Base-by-base conservation (phyloP, 495 filamentous ascomycete species). In the Penicillium egyptiacum region DNA sequence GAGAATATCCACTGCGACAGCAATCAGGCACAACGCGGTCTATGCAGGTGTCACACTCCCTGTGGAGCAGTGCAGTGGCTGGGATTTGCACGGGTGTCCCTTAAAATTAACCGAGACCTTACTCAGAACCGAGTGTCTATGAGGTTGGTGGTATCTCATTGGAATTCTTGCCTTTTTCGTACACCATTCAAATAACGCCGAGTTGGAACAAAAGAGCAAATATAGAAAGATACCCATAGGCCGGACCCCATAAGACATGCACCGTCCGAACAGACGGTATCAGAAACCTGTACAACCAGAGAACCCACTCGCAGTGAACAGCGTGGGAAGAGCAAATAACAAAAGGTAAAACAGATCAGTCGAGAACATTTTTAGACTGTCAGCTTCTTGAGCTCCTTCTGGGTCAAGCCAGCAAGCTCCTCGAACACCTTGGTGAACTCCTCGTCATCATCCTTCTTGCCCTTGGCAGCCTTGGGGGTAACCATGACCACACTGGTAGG, bases 401-500 rank as follows among this genome's bases (percentile, higher is more conserved):
- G 79, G 25, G 86, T 86, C 41, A 87, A 72, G 78, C 89, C 89
- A 57, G 83, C 79, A 57, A 91, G 70, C 61, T 89, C 87, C 72
- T 86, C 84, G 67, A 84, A 92, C 3, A 83, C 78, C 63, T 88
- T 85, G 70, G 76, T 79, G 72, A 90, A 92, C 52, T 90, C 88
- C 67, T 87, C 87, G 40, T 68, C 72, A 25, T 80, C 81, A 39
- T 71, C 73, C 62, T 74, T 75, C 79, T 85, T 85, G 69, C 68
- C 75, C 71, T 80, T 79, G 50, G 69, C 72, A 16, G 75, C 70
- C 78, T 86, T 87, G 72, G 72, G 81, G 61, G 74, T 68, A 23
- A 96, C 85, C 89, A 97, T 91, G 53, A 95, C 87, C 22, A 97
- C 92, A 74, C 90, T 95, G 26, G 94, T 98, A 22, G 94, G 93